Evolutionary conservation across 352 stramenopile species (phyloP), one percentile per base, ranked within the genome.

Genomic region (Saprolegnia diclina): DNA sequence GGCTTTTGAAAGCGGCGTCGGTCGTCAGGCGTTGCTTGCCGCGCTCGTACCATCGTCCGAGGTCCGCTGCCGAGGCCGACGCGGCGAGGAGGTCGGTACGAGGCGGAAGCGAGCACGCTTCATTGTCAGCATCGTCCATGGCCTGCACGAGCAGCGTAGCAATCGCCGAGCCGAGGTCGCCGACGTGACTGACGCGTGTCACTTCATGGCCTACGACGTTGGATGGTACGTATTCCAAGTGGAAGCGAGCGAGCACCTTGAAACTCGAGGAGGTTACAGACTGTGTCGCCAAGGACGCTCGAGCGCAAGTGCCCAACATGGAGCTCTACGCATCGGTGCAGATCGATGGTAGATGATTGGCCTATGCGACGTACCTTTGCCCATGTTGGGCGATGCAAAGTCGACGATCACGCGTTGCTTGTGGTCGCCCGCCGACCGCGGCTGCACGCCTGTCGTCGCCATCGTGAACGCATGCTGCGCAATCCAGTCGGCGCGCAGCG

Each of bases 201-300:
- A 92, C 86, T 21, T 72, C 65, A 61, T 92, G 84, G 56, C 86
- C 86, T 32, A 46, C 7, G 37, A 50, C 29, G 37, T 40, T 13
- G 14, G 19, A 52, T 48, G 11, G 22, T 40, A 16, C 5, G 7
- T n/a, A n/a, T n/a, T n/a, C n/a, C n/a, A n/a, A n/a, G n/a, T 45
- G 38, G 38, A 45, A 7, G 38, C 37, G n/a, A 38, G 22, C 14
- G 24, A 21, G 35, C 26, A 66, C 57, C 57, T 55, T 80, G 80
- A 71, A 90, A 92, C 76, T 92, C 86, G 37, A 94, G 72, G 56
- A 92, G 50, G 42, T 92, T 94, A 67, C 80, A 83, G 65, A 94
- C 75, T 38, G 82, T 90, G 68, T 94, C 86, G 44, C 86, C 84
- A 19, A 94, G 77, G 16, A 91, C 86, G 42, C 81, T 90, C 19